phyloP scores from a whole-genome alignment of 2,329 filamentous ascomycete species.

The Trichoderma sp. region DNA sequence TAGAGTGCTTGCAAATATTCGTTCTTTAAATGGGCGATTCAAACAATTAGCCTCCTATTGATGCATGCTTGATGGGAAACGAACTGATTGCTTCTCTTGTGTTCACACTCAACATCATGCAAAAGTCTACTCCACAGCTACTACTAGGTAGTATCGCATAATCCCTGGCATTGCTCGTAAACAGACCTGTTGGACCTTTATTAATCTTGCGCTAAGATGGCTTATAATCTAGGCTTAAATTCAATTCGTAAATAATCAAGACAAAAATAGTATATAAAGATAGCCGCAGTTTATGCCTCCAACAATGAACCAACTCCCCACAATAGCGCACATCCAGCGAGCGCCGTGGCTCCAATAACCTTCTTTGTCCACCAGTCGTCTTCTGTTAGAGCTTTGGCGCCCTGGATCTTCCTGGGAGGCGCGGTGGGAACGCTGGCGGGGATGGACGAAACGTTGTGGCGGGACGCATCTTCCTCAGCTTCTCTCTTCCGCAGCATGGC shows the following conservation, averaged over 20 bases:
- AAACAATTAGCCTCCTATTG: neutral
- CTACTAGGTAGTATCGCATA: too few species aligned
- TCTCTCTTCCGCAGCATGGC: slow-evolving; percentile 50
- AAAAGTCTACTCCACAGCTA: too few species aligned
- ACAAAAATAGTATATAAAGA: neutral
- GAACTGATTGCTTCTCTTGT: neutral
- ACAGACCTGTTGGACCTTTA: neutral
- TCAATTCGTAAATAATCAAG: neutral
- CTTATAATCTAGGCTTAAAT: neutral
- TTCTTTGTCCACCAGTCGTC: slow-evolving; percentile 67
- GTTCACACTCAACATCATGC: neutral
- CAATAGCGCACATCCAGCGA: slow-evolving; percentile 58
- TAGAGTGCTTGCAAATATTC: neutral
- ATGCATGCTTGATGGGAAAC: neutral
- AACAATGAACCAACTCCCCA: slow-evolving; percentile 58
- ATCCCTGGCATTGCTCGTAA: neutral
- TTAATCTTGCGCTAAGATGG: neutral
- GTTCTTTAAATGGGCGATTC: neutral
- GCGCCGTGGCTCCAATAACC: slow-evolving; percentile 56
- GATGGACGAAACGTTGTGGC: slow-evolving; percentile 28
- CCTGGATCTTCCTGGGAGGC: slow-evolving; percentile 31
- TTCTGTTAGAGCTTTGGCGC: slow-evolving; percentile 59
- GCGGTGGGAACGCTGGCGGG: slow-evolving; percentile 31
- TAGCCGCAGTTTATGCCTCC: slow-evolving; percentile 28
- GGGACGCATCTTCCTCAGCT: slow-evolving; percentile 41